A percentile compares a stretch with the other conserved stretches of the same genome.
Conservation (phyloP, 2,329 filamentous ascomycete genomes). For the Plectosphaerella cucumerina region DNA sequence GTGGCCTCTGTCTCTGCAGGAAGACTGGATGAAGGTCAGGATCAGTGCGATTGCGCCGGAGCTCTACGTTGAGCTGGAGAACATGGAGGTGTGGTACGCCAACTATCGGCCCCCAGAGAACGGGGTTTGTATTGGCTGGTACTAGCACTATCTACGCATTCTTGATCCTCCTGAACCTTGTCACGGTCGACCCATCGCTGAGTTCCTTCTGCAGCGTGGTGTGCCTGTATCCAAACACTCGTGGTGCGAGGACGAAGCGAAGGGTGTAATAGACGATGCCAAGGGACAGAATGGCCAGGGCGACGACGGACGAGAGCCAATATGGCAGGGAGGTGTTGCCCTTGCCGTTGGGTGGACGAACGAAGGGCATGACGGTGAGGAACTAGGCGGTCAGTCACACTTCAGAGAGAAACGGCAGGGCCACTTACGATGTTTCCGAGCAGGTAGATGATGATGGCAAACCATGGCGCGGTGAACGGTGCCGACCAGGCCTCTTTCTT, state of each 20-base stretch:
- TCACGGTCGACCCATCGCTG: conserved; percentile 8
- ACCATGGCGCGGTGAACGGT: conserved; percentile 14
- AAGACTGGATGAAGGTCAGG: not conserved
- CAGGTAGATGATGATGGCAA: conserved; percentile 9
- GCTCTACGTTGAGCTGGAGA: not conserved
- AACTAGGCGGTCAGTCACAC: not conserved
- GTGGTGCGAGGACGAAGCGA: conserved; percentile 2
- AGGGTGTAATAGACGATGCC: conserved; percentile 6
- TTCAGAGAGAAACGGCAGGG: not conserved
- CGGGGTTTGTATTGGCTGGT: not conserved
- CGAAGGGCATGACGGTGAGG: conserved; percentile 9
- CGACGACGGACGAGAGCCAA: conserved; percentile 9
- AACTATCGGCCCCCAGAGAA: not conserved
- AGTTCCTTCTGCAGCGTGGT: conserved; percentile 5
- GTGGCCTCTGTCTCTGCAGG: not conserved
- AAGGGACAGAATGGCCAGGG: conserved; percentile 4
- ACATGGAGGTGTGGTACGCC: not conserved
- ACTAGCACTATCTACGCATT: not conserved
- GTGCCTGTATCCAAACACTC: conserved; percentile 4
- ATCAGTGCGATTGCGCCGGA: not conserved
- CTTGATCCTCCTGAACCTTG: conserved; percentile 6
- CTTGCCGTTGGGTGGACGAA: conserved; percentile 6
- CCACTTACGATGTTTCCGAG: conserved; percentile 4
- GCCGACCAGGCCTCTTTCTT: conserved; percentile 12
- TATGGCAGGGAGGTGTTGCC: conserved; percentile 8